Percentiles rank a stretch among this genome's conserved stretches.
Conservation (phyloP, 257 asterid species). For the Ophiorrhiza pumila region DNA sequence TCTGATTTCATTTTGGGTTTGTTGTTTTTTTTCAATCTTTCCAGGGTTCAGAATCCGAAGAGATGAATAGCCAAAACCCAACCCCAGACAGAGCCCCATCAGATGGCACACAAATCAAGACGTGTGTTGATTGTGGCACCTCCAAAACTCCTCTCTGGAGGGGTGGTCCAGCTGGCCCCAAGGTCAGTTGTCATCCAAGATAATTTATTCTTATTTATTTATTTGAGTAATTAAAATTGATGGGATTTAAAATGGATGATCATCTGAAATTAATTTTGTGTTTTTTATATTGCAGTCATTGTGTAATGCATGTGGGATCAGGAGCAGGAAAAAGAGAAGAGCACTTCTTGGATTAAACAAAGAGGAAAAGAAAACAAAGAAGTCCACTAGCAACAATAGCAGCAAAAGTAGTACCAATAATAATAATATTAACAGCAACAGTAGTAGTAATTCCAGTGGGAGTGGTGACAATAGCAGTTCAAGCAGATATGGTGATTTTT, state of each 20-base stretch:
- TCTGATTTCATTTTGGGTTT: background rate
- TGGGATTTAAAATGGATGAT: background rate
- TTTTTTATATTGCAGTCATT: conserved; percentile 56
- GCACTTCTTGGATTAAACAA: conserved; percentile 66
- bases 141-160: conserved; percentile 95
- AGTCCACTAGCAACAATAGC: conserved; percentile 25
- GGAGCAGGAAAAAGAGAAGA: conserved; percentile 89
- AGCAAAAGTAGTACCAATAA: conserved; percentile 10
- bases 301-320: conserved; percentile 96
- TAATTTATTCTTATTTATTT: too few species aligned
- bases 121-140: conserved; percentile 88
- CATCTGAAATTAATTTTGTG: background rate
- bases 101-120: conserved; percentile 54
- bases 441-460: conserved; percentile 47
- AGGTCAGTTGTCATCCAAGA: conserved; percentile 36
- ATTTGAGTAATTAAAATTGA: too few species aligned
- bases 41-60: conserved; percentile 70
- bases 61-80: conserved; percentile 47
- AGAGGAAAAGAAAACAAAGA: conserved; percentile 70
- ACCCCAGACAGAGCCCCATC: conserved; percentile 55
- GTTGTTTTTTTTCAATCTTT: background rate
- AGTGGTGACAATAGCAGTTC: conserved; percentile 49
- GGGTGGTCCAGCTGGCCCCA: conserved; percentile 99
- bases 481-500: conserved; percentile 27
- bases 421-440: conserved; percentile 17